Percentiles rank a stretch among this genome's conserved stretches.
These are phyloP conservation scores for Cryphonectria nitschkei DNA, from an alignment of 2,329 filamentous ascomycete species.

Conservation along the genomic window DNA sequence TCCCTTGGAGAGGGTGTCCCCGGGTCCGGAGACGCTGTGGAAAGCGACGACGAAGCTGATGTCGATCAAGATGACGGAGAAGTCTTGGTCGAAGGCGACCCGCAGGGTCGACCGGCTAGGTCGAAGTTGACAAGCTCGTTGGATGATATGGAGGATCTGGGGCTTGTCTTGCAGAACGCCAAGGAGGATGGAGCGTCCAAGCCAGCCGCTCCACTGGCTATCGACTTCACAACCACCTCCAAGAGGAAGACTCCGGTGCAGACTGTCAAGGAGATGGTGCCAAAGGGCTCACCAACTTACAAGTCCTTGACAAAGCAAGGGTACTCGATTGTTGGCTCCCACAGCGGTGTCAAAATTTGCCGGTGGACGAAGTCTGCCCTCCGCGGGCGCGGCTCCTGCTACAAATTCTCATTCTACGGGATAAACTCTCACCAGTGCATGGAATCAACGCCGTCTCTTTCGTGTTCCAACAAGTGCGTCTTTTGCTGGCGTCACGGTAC, in stretches of 20 bases:
- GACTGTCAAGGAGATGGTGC: conserved; percentile 87
- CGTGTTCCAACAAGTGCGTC: conserved; percentile 97
- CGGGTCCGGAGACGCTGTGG: conserved; percentile 80
- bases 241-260: conserved; percentile 50
- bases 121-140: conserved; percentile 55
- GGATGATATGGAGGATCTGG: conserved; percentile 85
- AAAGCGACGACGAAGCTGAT: conserved; percentile 78
- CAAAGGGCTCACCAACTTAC: conserved; percentile 86
- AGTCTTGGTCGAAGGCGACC: conserved; percentile 52
- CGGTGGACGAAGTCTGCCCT: conserved; percentile 98
- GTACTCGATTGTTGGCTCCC: conserved; percentile 91
- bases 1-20: conserved; percentile 66
- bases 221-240: conserved; percentile 75
- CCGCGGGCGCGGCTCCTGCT: conserved; percentile 90
- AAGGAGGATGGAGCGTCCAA: conserved; percentile 39
- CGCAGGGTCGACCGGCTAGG: conserved; percentile 45
- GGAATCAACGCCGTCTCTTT: conserved; percentile 95
- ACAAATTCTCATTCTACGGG: conserved; percentile 97
- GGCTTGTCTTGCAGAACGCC: conserved; percentile 62
- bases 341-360: conserved; percentile 96
- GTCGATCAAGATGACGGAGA: conserved; percentile 63
- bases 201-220: conserved; percentile 61
- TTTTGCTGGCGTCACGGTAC: conserved; percentile 99
- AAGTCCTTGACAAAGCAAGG: conserved; percentile 91
- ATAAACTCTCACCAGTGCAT: conserved; percentile 97